phyloP scores from a whole-genome alignment of 2,329 filamentous ascomycete species.

The Elsinoe ampelina region DNA sequence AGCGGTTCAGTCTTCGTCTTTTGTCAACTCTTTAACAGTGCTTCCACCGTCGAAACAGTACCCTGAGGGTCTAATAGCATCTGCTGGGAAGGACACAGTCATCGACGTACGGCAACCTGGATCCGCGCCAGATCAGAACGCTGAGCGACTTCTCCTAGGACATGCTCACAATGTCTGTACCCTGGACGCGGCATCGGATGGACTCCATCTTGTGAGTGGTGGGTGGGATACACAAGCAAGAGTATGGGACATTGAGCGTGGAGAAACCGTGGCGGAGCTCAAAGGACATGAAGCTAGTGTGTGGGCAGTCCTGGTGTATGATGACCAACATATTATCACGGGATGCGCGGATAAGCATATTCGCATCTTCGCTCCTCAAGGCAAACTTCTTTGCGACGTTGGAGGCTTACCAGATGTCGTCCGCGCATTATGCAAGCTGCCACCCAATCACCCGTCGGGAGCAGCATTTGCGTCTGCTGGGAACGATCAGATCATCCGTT shows the following conservation, averaged over 20 bases:
- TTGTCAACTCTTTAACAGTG: slow-evolving; percentile 78
- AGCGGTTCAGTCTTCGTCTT: slow-evolving; percentile 68
- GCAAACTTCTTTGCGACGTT: slow-evolving; percentile 55
- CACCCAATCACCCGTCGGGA: slow-evolving; percentile 63
- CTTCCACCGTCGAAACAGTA: slow-evolving; percentile 58
- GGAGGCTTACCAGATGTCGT: slow-evolving; percentile 73
- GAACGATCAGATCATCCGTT: slow-evolving; percentile 79
- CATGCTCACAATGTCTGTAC: slow-evolving; percentile 84
- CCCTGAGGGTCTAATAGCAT: slow-evolving; percentile 72
- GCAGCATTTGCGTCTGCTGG: slow-evolving; percentile 92
- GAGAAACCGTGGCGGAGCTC: slow-evolving; percentile 66
- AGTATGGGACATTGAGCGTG: slow-evolving; percentile 76
- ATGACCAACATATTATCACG: slow-evolving; percentile 71
- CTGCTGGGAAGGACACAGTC: slow-evolving; percentile 83
- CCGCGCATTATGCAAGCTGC: slow-evolving; percentile 77
- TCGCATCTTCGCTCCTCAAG: slow-evolving; percentile 63
- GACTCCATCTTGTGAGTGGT: slow-evolving; percentile 72
- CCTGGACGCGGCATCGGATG: slow-evolving; percentile 65
- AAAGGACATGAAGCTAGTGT: slow-evolving; percentile 72
- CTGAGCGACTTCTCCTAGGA: slow-evolving; percentile 76
- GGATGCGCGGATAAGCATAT: slow-evolving; percentile 79
- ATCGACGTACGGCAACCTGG: slow-evolving; percentile 77
- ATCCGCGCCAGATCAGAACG: slow-evolving; percentile 60
- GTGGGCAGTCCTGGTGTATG: slow-evolving; percentile 83
- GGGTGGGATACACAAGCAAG: slow-evolving; percentile 88